Percentiles rank a stretch among this genome's conserved stretches.
These are phyloP conservation scores for Neophaeococcomyces mojaviensis DNA, from an alignment of 2,329 filamentous ascomycete species.

Conservation along the genomic window DNA sequence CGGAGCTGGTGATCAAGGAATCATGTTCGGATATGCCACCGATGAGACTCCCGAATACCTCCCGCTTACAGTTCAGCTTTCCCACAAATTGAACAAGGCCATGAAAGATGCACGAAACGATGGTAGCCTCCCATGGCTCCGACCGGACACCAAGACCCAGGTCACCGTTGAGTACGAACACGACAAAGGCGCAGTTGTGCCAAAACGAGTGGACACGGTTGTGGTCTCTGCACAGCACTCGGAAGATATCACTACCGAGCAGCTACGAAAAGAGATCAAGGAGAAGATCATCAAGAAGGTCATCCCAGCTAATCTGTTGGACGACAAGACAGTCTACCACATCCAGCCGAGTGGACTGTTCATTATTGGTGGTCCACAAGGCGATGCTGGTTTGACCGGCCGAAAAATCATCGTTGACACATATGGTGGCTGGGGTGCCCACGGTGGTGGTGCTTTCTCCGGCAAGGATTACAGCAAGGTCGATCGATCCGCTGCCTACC, in stretches of 20 bases:
- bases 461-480: conserved; percentile 99
- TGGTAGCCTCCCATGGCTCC: conserved; percentile 83
- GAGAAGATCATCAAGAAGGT: conserved; percentile 96
- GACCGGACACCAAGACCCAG: conserved; percentile 99
- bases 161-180: conserved; percentile 98
- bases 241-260: conserved; percentile 78
- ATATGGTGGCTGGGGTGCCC: conserved; percentile 98
- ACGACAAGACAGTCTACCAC: conserved; percentile 93
- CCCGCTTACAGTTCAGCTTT: conserved; percentile 84
- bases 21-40: conserved; percentile 99
- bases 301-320: conserved; percentile 86
- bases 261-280: conserved; percentile 87
- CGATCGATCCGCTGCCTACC: conserved; percentile 94
- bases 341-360: conserved; percentile 98
- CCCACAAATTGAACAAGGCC: conserved; percentile 94
- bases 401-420: conserved; percentile 99
- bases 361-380: conserved; percentile 98
- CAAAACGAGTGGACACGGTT: conserved; percentile 88
- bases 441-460: conserved; percentile 99
- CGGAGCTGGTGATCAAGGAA: conserved; percentile 98
- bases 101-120: conserved; percentile 86
- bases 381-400: conserved; percentile 95
- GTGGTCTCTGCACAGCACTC: conserved; percentile 95
- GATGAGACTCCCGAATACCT: conserved; percentile 98
- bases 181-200: conserved; percentile 87